Conservation (phyloP, 352 stramenopile genomes). For the Pythium rhizo-oryzae region DNA sequence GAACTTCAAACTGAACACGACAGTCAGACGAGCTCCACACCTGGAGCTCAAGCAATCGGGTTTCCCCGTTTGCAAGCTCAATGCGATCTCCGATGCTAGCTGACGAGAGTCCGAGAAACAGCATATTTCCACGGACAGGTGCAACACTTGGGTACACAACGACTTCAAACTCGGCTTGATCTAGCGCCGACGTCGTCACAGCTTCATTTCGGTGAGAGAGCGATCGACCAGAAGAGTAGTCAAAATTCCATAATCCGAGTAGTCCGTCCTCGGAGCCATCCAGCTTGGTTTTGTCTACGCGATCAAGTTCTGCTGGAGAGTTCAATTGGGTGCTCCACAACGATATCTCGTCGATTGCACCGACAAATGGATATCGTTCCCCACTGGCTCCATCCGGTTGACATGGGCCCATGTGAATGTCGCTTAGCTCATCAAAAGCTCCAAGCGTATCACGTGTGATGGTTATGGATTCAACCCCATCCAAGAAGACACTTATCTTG, state of each 20-base stretch:
- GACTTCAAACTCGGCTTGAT: slow-evolving; percentile 6
- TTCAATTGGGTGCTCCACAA: slow-evolving; percentile 29
- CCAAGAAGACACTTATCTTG: slow-evolving; percentile 7
- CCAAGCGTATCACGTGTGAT: background rate
- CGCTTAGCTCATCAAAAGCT: background rate
- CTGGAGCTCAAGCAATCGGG: slow-evolving; percentile 5
- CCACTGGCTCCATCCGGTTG: background rate
- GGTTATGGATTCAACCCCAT: slow-evolving; percentile 13
- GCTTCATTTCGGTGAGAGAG: slow-evolving; percentile 4
- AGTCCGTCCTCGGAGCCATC: slow-evolving; percentile 29
- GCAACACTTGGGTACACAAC: background rate
- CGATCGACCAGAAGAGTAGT: slow-evolving; percentile 1
- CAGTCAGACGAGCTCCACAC: slow-evolving; percentile 14
- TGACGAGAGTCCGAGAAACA: slow-evolving; percentile 14
- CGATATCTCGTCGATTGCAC: slow-evolving; percentile 40
- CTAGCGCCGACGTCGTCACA: background rate
- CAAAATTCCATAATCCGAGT: slow-evolving; percentile 39
- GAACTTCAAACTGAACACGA: slow-evolving; percentile 6
- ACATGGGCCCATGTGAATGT: slow-evolving; percentile 13
- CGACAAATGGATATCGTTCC: slow-evolving; percentile 24
- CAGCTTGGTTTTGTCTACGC: slow-evolving; percentile 12
- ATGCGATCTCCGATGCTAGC: slow-evolving; percentile 13
- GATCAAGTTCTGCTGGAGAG: background rate
- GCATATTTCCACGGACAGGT: background rate
- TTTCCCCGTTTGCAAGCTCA: slow-evolving; percentile 5